Percentiles rank a stretch among this genome's conserved stretches.
Conservation (phyloP, 768 basidiomycete genomes). For the Hypholoma sublateritium region DNA sequence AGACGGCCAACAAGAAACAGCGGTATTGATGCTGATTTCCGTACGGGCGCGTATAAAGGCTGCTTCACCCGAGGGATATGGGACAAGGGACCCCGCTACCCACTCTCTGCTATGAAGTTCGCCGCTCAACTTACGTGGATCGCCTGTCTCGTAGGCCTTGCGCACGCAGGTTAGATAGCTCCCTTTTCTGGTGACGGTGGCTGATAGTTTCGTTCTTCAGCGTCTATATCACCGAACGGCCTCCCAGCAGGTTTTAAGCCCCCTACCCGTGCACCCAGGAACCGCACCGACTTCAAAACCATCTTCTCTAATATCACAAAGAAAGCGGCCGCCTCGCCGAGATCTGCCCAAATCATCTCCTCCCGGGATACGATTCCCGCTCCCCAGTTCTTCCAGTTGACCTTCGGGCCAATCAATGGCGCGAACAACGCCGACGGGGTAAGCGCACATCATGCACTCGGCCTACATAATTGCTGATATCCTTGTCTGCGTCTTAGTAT, state of each 20-base stretch:
- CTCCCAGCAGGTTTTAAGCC: not conserved
- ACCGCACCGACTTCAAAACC: conserved; percentile 1
- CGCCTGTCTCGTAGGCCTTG: too few relatives aligned
- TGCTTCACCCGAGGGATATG: too few relatives aligned
- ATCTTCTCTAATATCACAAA: conserved; percentile 1
- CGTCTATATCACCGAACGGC: not conserved
- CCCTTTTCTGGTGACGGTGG: too few relatives aligned
- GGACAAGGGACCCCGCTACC: too few relatives aligned
- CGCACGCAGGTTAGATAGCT: too few relatives aligned
- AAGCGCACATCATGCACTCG: not conserved
- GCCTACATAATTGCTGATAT: not conserved
- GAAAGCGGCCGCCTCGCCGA: not conserved
- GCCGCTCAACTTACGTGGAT: too few relatives aligned
- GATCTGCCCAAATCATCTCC: not conserved
- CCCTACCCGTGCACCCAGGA: not conserved
- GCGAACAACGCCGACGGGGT: conserved; percentile 7
- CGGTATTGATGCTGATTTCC: too few relatives aligned
- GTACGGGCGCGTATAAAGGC: too few relatives aligned
- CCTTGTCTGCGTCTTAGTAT: not conserved
- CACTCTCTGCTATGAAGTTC: too few relatives aligned
- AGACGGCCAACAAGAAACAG: too few relatives aligned
- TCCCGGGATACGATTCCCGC: not conserved
- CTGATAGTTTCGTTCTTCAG: not conserved
- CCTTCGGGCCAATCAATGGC: conserved; percentile 4
- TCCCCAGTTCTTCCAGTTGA: not conserved